Base-by-base conservation (phyloP, 768 basidiomycete species). In the Russula sp. region DNA sequence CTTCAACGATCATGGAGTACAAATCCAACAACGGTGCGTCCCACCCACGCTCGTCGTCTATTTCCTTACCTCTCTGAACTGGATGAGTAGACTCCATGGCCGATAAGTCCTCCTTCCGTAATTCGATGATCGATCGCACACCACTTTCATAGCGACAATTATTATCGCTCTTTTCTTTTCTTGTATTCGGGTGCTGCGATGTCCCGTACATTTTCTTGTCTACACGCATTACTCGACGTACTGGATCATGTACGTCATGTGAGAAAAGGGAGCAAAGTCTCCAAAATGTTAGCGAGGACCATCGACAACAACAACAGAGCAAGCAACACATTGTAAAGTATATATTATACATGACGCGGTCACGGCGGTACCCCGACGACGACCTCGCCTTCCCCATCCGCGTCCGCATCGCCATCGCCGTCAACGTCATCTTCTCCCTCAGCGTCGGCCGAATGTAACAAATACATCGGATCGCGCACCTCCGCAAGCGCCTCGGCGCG, bases 1-100 rank as follows among this genome's bases (percentile, higher is more conserved):
- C 84, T 1, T 77, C 82, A 20, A 95, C 93, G 1, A 81, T 87
- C 64, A 90, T 96, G 85, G 94, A 98, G 73, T 98, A 97, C 75
- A 95, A 96, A 73, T 89, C 92, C 10, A 96, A 96, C 74, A 93
- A 89, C 65, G 91, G 91, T 88, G 61, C 48, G 81, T 55, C 14
- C 22, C 34, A 61, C 18, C 59, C 56, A 4, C 54, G 44, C 53
- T 53, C 20, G 6, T 34, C 45, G 27, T 7, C 32, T 49, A 20
- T 32, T 34, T 31, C 32, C 35, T 50, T 16, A 34, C 18, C 40
- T 34, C 61, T 63, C 61, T 63, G 16, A 57, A 55, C 48, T 16
- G 27, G 9, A 31, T 45, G 20, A 55, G 20, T 69, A 93, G 91
- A 93, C 75, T 93, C 91, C 53, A 88, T 93, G 83, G 89, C 89